Percentiles rank a stretch among this genome's conserved stretches.
These are phyloP conservation scores for Dactylorhiza incarnata DNA, from an alignment of 106 monocot species.

Conservation along the genomic window DNA sequence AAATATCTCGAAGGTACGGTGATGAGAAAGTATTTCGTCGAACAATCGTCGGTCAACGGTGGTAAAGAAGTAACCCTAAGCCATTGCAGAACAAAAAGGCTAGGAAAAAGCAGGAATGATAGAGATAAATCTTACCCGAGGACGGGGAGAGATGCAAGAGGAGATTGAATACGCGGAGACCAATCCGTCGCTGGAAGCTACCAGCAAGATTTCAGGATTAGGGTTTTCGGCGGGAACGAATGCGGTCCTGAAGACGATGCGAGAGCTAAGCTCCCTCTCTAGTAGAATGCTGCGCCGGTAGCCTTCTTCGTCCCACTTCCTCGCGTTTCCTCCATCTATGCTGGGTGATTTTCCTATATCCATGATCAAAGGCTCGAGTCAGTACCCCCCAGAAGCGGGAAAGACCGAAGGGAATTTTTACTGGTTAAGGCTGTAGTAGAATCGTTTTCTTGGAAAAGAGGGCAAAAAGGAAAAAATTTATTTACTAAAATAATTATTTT, in stretches of 20 bases:
- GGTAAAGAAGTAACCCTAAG: background rate
- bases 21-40: background rate
- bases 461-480: too few relatives aligned
- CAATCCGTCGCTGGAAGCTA: conserved; percentile 54
- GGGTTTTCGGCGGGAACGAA: conserved; percentile 25
- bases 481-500: too few relatives aligned
- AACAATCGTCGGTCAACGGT: background rate
- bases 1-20: background rate
- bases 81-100: background rate
- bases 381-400: too few relatives aligned
- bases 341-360: background rate
- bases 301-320: conserved; percentile 67
- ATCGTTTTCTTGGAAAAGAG: too few relatives aligned
- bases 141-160: conserved; percentile 29
- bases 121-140: conserved; percentile 8
- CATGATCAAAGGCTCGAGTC: background rate
- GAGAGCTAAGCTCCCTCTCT: conserved; percentile 42
- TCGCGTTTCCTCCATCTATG: conserved; percentile 25
- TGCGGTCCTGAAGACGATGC: conserved; percentile 55
- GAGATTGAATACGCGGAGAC: conserved; percentile 46
- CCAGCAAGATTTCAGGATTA: conserved; percentile 22
- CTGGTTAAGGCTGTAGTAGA: too few relatives aligned
- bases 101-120: background rate
- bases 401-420: too few relatives aligned
- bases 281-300: conserved; percentile 45